Evolutionary conservation across 768 basidiomycete species (phyloP), one percentile per base, ranked within the genome.

Genomic region (Kwoniella sp.): DNA sequence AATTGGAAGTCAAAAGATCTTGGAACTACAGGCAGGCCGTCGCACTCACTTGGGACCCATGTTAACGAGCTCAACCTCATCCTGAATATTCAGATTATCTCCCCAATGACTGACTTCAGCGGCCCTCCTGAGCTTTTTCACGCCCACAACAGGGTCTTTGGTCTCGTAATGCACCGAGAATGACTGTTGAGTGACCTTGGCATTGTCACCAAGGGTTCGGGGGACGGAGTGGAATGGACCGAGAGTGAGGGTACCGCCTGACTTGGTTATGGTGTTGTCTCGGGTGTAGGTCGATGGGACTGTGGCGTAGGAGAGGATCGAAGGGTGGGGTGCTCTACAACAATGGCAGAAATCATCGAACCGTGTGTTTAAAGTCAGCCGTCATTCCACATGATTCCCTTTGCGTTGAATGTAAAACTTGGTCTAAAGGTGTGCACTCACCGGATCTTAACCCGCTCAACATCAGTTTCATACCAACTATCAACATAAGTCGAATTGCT

Each of bases 21-120:
- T n/a, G n/a, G n/a, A n/a, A n/a, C n/a, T n/a, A n/a, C n/a, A n/a
- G n/a, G n/a, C n/a, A n/a, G n/a, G n/a, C n/a, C n/a, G n/a, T n/a
- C n/a, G n/a, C n/a, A 85, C 91, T 81, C 75, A 97, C 95, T 81
- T 80, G 13, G 96, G 92, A 3, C 95, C 96, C 63, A 88, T 89
- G 75, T 99, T 99, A 78, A 85, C 85, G n/a, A 99, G 82, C 61
- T 85, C 77, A 64, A 96, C 86, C 33, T 90, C 85, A 80, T 99
- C 93, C 78, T 97, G 87, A 29, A 94, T 88, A 74, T 97, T 96
- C 37, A 99, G 78, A 79, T 96, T 96, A 46, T 87, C 86, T 33
- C 95, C 94, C 96, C 95, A 98, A 77, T 98, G 95, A 68, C 92
- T 95, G 68, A 99, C 87, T 81, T 99, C 95, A 1, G 88, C 92